Evolutionary conservation across 805 yeast genomes (phyloP).

Genomic region (Schizosaccharomyces lindneri): DNA sequence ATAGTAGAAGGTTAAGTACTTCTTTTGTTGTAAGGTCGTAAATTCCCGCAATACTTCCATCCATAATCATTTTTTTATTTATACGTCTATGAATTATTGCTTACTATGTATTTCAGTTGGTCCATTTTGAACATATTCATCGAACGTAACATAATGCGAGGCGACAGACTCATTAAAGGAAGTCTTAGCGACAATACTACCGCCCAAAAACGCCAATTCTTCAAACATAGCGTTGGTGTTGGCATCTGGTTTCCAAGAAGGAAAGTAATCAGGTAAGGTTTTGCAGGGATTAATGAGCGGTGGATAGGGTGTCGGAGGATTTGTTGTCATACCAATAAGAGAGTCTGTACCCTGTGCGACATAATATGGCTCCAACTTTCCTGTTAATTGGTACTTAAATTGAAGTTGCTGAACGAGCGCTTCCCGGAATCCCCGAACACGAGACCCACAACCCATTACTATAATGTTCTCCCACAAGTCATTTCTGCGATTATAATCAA

Average conservation of each 20-base stretch:
- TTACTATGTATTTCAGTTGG: background rate
- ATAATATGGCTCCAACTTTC: background rate
- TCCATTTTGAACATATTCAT: background rate
- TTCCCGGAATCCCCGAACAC: constrained; percentile 2
- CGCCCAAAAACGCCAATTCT: constrained; percentile 1
- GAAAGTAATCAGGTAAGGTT: background rate
- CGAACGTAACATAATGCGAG: background rate
- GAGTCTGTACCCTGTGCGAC: constrained; percentile 1
- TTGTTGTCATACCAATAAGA: background rate
- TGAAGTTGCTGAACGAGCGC: background rate
- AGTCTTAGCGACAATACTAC: background rate
- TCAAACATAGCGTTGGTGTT: background rate
- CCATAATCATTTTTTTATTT: too few relatives aligned
- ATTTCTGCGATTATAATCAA: background rate
- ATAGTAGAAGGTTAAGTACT: too few relatives aligned
- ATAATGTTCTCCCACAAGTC: constrained; percentile 1
- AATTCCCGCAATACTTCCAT: too few relatives aligned
- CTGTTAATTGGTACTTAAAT: background rate
- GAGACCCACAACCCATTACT: background rate
- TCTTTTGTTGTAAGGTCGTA: too few relatives aligned
- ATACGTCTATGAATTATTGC: background rate
- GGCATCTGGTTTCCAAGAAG: background rate
- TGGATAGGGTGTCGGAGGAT: background rate
- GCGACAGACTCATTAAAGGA: background rate
- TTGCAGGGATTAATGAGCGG: background rate